Evolutionary conservation across 257 asterid species (phyloP), one percentile per base, ranked within the genome.

Genomic region (Jasminum sambac): DNA sequence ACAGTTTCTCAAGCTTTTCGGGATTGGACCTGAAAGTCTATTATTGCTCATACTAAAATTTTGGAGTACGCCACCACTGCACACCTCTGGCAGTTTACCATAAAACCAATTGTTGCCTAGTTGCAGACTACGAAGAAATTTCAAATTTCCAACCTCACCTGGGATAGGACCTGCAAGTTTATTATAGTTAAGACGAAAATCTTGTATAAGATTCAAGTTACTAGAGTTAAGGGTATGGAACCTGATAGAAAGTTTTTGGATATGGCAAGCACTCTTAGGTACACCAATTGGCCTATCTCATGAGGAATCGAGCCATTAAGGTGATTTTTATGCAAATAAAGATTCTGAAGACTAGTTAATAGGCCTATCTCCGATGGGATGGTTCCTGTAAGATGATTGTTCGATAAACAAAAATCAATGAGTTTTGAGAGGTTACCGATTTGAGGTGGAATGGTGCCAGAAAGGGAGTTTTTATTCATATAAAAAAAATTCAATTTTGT

Each of bases 331-430:
- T 2, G 6, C n/a, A 76, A 10, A 44, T 43, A 24, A 11, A 76
- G 72, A 38, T 0, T 48, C 46, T 13, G 0, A 36, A 80, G 75
- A 24, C 38, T 73, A 6, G 50, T 61, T 23, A 80, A 34, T 9
- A 34, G 4, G 37, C 77, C 4, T 16, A 72, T 68, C 30, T 72
- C 74, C 12, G 76, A 64, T 6, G 84, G 84, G 30, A 80, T 75
- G 26, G 4, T 12, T 6, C 74, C 84, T 1, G 24, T 17, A 19
- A 73, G 13, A 4, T 23, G 11, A 57, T 78, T 78, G 1, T 13
- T 5, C 0, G 65, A 67, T 52, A 74, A n/a, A 60, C 48, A 64
- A 48, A 64, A 46, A 24, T 37, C 24, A 36, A 24, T 21, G 7
- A 64, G 66, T 46, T 34, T 25, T 11, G 64, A 11, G 37, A 72